Evolutionary conservation across 2,329 filamentous ascomycete genomes (phyloP).

Genomic region (Paecilomyces variotii): DNA sequence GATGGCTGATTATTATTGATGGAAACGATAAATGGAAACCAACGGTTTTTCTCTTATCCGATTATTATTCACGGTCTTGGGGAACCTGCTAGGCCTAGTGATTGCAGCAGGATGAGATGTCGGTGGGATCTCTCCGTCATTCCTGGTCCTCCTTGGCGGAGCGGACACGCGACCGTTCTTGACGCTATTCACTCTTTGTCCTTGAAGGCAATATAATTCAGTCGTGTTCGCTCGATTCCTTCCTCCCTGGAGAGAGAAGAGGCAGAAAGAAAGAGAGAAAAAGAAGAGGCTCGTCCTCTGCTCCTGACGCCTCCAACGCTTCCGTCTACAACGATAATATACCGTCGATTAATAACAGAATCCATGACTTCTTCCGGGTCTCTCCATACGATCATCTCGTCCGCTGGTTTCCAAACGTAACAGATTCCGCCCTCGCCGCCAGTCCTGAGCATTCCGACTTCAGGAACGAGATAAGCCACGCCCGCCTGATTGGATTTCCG

Average conservation of each 20-base stretch:
- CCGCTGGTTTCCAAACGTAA: constrained; percentile 20
- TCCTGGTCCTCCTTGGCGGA: constrained; percentile 7
- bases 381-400: constrained; percentile 1
- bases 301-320: background rate
- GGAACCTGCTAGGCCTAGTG: constrained; percentile 11
- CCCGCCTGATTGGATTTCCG: constrained; percentile 20
- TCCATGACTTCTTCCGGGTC: constrained; percentile 7
- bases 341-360: constrained; percentile 8
- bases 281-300: background rate
- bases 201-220: background rate
- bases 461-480: constrained; percentile 20
- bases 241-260: too few species aligned
- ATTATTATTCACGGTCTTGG: constrained; percentile 7
- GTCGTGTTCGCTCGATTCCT: background rate
- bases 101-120: constrained; percentile 22
- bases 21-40: background rate
- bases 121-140: constrained; percentile 23
- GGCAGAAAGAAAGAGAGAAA: too few species aligned
- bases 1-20: background rate
- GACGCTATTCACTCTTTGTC: background rate
- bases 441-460: background rate
- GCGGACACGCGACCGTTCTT: background rate
- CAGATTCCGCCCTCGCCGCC: constrained; percentile 15
- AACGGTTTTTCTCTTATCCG: background rate
- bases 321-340: constrained; percentile 10